Conservation (phyloP, 2,329 filamentous ascomycete genomes). For the Stachybotrys chlorohalonatus region DNA sequence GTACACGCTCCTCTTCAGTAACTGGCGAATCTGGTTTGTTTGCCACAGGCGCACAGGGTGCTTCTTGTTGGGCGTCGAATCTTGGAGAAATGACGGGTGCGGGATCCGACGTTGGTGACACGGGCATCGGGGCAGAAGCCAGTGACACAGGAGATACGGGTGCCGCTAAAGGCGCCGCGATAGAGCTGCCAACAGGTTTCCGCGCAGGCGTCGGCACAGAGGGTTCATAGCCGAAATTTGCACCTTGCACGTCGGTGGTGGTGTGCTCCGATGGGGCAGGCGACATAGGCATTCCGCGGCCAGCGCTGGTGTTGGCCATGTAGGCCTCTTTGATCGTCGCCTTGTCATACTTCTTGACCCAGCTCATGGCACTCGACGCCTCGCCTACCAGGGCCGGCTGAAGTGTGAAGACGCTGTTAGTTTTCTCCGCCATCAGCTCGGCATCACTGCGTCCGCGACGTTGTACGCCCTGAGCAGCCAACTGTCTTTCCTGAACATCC, state of each 20-base stretch:
- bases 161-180: background rate
- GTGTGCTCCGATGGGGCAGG: conserved; percentile 23
- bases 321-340: conserved; percentile 80
- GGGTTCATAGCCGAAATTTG: background rate
- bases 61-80: background rate
- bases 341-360: conserved; percentile 93
- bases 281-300: conserved; percentile 46
- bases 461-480: conserved; percentile 26
- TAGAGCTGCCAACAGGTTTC: background rate
- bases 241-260: conserved; percentile 6
- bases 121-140: background rate
- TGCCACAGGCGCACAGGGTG: background rate
- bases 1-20: conserved; percentile 8
- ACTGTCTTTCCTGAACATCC: conserved; percentile 49
- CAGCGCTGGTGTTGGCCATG: conserved; percentile 62
- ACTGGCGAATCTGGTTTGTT: background rate
- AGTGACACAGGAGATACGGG: background rate
- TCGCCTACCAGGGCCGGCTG: conserved; percentile 79
- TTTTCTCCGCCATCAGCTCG: conserved; percentile 58
- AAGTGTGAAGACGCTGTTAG: conserved; percentile 80
- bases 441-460: conserved; percentile 47
- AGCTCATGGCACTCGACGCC: conserved; percentile 90
- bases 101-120: background rate
- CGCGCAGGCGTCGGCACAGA: background rate
- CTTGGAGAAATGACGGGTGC: background rate